Percentiles rank a stretch among this genome's conserved stretches.
phyloP scores from a whole-genome alignment of 202 grass and related monocot species.

The Setaria italica region DNA sequence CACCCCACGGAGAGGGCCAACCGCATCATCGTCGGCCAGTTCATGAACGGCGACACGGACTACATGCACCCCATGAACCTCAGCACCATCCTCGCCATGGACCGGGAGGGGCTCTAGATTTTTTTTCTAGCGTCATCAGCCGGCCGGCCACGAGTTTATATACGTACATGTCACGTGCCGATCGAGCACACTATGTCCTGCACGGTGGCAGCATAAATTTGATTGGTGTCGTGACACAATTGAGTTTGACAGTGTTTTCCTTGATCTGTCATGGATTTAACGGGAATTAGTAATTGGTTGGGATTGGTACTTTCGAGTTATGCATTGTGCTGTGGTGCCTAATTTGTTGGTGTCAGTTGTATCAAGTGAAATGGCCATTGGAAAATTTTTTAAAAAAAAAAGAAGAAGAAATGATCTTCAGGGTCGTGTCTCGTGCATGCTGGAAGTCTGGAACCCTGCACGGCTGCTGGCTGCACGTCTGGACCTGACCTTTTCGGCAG shows the following conservation, averaged over 20 bases:
- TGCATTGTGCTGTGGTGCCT: background rate
- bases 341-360: background rate
- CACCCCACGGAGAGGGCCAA: conserved; percentile 92
- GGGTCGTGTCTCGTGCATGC: too few species aligned
- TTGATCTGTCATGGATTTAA: background rate
- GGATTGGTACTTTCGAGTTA: background rate
- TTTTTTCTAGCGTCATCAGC: too few species aligned
- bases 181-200: background rate
- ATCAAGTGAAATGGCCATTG: background rate
- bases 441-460: too few species aligned
- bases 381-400: too few species aligned
- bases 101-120: conserved; percentile 33
- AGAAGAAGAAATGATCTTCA: too few species aligned
- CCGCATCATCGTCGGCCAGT: conserved; percentile 80
- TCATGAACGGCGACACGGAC: conserved; percentile 76
- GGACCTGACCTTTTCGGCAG: background rate
- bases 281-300: background rate
- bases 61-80: conserved; percentile 93
- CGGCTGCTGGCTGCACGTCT: background rate
- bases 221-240: background rate
- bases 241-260: background rate
- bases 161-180: background rate
- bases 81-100: conserved; percentile 86
- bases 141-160: background rate
- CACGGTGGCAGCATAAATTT: background rate